Conservation (phyloP, 2,329 filamentous ascomycete genomes). For the Cytospora leucostoma region DNA sequence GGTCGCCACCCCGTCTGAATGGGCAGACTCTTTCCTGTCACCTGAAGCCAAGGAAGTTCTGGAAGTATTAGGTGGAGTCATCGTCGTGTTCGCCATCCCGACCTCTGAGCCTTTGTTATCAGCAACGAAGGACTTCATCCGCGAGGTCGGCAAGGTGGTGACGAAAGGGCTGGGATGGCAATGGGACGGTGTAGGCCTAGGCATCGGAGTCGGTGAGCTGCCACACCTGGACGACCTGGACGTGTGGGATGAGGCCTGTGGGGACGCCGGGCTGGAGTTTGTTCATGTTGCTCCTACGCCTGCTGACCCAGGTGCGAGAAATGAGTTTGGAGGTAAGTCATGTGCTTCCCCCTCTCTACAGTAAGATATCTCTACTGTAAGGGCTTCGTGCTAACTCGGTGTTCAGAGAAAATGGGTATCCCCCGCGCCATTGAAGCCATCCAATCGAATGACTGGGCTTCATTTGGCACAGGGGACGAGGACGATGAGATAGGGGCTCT, state of each 20-base stretch:
- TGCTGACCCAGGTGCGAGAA: constrained; percentile 41
- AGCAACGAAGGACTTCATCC: constrained; percentile 46
- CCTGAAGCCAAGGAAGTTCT: constrained; percentile 65
- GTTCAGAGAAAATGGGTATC: constrained; percentile 59
- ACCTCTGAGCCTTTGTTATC: constrained; percentile 7
- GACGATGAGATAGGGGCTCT: constrained; percentile 38
- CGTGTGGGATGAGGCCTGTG: constrained; percentile 63
- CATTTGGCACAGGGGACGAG: constrained; percentile 33
- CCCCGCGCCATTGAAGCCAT: constrained; percentile 61
- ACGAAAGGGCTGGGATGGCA: constrained; percentile 58
- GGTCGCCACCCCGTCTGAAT: constrained; percentile 51
- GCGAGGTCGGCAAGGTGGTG: constrained; percentile 56
- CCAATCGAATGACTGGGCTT: constrained; percentile 66
- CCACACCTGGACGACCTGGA: constrained; percentile 44
- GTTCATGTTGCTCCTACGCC: constrained; percentile 45
- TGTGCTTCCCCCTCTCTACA: neutral
- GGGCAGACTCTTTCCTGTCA: constrained; percentile 60
- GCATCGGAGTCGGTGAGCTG: constrained; percentile 54
- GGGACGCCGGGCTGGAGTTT: constrained; percentile 62
- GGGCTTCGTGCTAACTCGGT: neutral
- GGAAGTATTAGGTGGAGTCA: constrained; percentile 59
- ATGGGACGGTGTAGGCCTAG: constrained; percentile 67
- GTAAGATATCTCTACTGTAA: neutral
- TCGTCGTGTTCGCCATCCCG: constrained; percentile 54
- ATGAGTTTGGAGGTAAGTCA: constrained; percentile 60